Conservation (phyloP, 306 rosid species). For the Parietaria judaica region DNA sequence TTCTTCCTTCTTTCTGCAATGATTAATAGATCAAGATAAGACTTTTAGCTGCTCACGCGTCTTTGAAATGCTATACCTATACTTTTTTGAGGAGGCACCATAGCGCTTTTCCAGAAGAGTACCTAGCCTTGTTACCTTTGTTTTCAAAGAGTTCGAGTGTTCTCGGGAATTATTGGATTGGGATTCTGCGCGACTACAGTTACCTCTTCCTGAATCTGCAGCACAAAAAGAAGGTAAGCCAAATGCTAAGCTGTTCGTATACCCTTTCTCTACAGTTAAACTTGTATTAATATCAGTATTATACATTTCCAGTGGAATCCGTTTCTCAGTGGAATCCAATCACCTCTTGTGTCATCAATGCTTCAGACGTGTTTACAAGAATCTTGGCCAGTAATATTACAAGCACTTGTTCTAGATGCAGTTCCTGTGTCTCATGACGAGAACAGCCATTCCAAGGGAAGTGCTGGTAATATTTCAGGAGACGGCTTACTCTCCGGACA, state of each 20-base stretch:
- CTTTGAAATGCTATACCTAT: slow-evolving; percentile 91
- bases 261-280: not conserved
- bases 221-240: slow-evolving; percentile 62
- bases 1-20: slow-evolving; percentile 3
- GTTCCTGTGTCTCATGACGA: slow-evolving; percentile 61
- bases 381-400: slow-evolving; percentile 98
- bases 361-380: slow-evolving; percentile 79
- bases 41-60: slow-evolving; percentile 97
- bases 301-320: slow-evolving; percentile 59
- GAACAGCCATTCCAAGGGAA: slow-evolving; percentile 27
- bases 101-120: slow-evolving; percentile 61
- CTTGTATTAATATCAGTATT: slow-evolving; percentile 14
- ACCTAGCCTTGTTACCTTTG: slow-evolving; percentile 65
- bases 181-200: slow-evolving; percentile 69
- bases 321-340: slow-evolving; percentile 87
- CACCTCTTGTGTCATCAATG: slow-evolving; percentile 66
- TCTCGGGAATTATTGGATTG: slow-evolving; percentile 86
- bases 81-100: slow-evolving; percentile 77
- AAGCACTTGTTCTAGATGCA: slow-evolving; percentile 89
- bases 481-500: slow-evolving; percentile 46
- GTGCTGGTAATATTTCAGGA: slow-evolving; percentile 25
- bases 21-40: slow-evolving; percentile 64
- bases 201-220: slow-evolving; percentile 55
- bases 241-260: slow-evolving; percentile 11
- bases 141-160: slow-evolving; percentile 78